phyloP scores from a whole-genome alignment of 2,329 filamentous ascomycete species.

The Coniochaeta hoffmannii region DNA sequence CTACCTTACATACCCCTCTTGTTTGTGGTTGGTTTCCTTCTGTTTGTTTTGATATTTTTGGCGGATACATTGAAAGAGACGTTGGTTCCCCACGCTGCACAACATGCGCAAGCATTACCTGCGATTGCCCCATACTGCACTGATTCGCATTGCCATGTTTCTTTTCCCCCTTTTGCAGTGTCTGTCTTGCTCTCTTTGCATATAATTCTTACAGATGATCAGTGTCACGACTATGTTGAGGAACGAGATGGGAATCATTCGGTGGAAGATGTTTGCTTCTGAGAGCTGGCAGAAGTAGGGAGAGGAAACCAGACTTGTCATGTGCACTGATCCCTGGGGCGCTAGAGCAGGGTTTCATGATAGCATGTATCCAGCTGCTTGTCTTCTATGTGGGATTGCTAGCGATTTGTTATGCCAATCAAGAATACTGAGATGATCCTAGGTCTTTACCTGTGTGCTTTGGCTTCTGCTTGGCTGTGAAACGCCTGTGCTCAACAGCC shows the following conservation, averaged over 20 bases:
- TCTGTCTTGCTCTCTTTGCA: background rate
- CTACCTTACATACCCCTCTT: background rate
- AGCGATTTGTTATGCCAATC: background rate
- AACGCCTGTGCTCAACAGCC: no score
- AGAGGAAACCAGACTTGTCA: background rate
- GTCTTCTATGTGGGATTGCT: background rate
- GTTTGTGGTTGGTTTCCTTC: background rate
- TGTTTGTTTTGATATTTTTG: background rate
- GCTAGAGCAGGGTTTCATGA: background rate
- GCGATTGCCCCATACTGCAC: background rate
- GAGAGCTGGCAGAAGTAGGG: background rate
- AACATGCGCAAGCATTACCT: background rate
- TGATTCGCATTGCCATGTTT: background rate
- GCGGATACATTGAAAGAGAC: background rate
- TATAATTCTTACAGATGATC: constrained; percentile 2
- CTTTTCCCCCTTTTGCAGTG: background rate
- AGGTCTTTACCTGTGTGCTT: no score
- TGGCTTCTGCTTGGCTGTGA: no score
- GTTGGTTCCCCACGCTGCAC: background rate
- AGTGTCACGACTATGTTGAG: background rate
- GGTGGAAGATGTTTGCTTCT: background rate
- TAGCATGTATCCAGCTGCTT: background rate
- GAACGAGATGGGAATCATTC: background rate
- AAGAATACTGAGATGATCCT: background rate
- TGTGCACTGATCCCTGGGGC: background rate